Percentiles rank a stretch among this genome's conserved stretches.
Evolutionary conservation across 495 filamentous ascomycete species (phyloP).

Genomic region (Neurospora sp.): DNA sequence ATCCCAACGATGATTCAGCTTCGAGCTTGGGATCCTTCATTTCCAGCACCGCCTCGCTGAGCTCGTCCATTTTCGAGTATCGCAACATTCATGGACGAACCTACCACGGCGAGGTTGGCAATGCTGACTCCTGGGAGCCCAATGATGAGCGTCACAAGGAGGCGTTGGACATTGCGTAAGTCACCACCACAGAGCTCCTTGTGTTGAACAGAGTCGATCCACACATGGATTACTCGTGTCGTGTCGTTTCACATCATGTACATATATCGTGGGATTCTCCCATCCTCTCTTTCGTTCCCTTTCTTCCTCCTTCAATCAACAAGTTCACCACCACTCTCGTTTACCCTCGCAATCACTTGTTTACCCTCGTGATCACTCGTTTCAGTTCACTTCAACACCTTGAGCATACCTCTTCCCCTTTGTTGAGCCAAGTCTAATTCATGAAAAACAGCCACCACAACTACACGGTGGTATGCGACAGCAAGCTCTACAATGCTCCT

Average conservation of each 20-base stretch:
- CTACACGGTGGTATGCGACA: slow-evolving; percentile 29
- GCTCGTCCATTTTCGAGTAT: slow-evolving; percentile 21
- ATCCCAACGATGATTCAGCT: not conserved
- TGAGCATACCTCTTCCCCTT: no score
- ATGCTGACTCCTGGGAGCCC: slow-evolving; percentile 9
- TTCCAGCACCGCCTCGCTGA: slow-evolving; percentile 21
- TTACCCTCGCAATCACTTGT: no score
- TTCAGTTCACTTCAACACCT: no score
- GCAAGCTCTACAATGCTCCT: slow-evolving; percentile 45
- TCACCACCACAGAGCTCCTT: not conserved
- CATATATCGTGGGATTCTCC: no score
- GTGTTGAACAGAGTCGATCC: no score
- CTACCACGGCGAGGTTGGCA: slow-evolving; percentile 13
- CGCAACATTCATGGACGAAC: slow-evolving; percentile 17
- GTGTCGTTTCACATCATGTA: no score
- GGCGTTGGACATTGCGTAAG: slow-evolving; percentile 19
- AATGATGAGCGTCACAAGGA: slow-evolving; percentile 17
- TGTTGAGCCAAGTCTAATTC: not conserved
- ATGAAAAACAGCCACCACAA: slow-evolving; percentile 10
- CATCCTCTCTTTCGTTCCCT: no score
- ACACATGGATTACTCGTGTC: no score
- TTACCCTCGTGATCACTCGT: no score
- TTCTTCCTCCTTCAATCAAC: no score
- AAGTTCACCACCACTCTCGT: no score
- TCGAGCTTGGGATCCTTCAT: not conserved